Conservation (phyloP, 2,329 filamentous ascomycete genomes). For the Alternaria panax region DNA sequence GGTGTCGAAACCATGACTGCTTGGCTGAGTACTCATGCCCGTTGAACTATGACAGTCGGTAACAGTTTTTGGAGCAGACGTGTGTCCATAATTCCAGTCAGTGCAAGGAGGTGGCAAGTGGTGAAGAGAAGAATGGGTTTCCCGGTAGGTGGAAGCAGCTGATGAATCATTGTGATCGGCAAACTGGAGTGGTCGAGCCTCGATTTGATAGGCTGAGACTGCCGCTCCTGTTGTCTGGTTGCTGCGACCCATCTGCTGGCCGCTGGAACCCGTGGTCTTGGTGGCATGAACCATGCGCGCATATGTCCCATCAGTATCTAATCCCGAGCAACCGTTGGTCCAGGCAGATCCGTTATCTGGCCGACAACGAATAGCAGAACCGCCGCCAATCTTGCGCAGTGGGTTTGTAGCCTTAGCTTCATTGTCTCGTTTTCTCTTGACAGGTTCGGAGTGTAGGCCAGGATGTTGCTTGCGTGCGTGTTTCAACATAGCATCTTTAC, state of each 20-base stretch:
- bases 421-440: neutral
- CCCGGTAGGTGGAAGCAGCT: neutral
- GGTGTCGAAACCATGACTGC: neutral
- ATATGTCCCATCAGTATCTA: neutral
- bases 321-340: neutral
- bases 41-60: neutral
- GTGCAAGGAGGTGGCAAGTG: neutral
- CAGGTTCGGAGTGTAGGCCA: conserved; percentile 2
- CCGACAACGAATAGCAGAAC: neutral
- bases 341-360: neutral
- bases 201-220: neutral
- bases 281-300: neutral
- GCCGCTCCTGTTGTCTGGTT: neutral
- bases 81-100: neutral
- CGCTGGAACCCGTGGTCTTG: neutral
- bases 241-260: neutral
- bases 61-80: neutral
- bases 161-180: neutral
- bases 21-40: conserved; percentile 10
- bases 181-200: neutral
- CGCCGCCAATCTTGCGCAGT: neutral
- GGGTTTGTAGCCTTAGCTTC: neutral
- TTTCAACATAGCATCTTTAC: conserved; percentile 20
- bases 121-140: neutral
- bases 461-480: conserved; percentile 20